Base-by-base conservation (phyloP, 148 eudicot genomes). In the Camellia granthamiana region DNA sequence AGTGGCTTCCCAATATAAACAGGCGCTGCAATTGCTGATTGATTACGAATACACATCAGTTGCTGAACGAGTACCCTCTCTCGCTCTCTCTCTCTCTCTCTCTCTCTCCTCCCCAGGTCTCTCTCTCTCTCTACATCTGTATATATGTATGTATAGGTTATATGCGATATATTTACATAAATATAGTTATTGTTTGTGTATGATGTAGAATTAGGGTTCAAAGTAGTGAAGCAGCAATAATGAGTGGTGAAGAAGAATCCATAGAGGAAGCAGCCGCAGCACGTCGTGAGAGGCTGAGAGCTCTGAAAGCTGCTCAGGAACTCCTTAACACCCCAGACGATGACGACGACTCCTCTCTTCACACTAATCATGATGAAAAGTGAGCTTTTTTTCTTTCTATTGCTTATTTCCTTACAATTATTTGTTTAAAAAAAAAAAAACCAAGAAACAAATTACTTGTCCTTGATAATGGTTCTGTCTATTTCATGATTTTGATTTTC, bases 261-360 rank as follows among this genome's bases (percentile, higher is more conserved):
- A 81, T 89, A 63, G 97, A 87, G 83, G 92, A 91, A 79, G 93
- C 88, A 46, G 95, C 97, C 56, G 89, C 86, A 61, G 97, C 87
- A 38, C 93, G 98, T 52, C 89, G 92, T 56, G 97, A 94, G 88
- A 92, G 95, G 80, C 81, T 94, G 60, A 87, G 82, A 82, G 97
- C 98, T 78, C 87, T 94, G 19, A 88, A 80, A 86, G 92, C 88
- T 63, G 98, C 98, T 63, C 92, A 90, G 84, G 93, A 92, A 74
- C 98, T 94, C 70, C 87, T 89, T 67, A 84, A 87, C 75, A 88
- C 91, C 79, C 92, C 92, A 4, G 95, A 91, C 41, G 91, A 89
- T 8, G 93, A 88, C 79, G 91, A 89, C 6, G 93, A 88, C 79
- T 74, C 81, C 74, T 77, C 81, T 55, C 72, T 81, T 76, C 87